These are phyloP conservation scores for Dovyalis caffra DNA, from an alignment of 345 rosid genomes.

Conservation along the genomic window DNA sequence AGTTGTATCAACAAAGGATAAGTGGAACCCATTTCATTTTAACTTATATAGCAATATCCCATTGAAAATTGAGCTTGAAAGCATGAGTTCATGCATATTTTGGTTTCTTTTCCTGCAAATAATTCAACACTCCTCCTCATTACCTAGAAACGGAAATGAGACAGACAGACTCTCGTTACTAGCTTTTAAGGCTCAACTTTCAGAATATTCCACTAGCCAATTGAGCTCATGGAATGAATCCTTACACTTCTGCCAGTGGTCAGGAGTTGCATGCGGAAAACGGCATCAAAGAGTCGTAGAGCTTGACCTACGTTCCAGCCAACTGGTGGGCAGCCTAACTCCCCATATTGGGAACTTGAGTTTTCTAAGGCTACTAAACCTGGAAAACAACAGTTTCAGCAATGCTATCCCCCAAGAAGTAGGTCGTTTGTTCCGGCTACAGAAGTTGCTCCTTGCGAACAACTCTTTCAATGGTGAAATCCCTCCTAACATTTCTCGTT, in stretches of 20 bases:
- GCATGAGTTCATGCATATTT: not conserved
- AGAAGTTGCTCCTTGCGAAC: not conserved
- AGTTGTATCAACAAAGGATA: not conserved
- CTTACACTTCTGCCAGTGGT: conserved; percentile 4
- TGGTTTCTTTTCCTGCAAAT: not conserved
- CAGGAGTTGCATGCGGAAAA: conserved; percentile 1
- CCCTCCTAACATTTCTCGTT: conserved; percentile 21
- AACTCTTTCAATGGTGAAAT: conserved; percentile 9
- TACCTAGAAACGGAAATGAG: not conserved
- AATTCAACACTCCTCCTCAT: not conserved
- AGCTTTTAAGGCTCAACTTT: not conserved
- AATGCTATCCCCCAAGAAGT: conserved; percentile 13
- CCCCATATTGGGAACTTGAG: conserved; percentile 12
- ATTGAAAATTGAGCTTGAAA: not conserved
- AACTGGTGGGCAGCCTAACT: conserved; percentile 3
- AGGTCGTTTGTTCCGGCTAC: conserved; percentile 7
- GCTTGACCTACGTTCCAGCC: not conserved
- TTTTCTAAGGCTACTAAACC: conserved; percentile 3
- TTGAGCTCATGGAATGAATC: conserved; percentile 17
- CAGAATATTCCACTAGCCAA: not conserved
- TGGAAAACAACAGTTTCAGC: conserved; percentile 9
- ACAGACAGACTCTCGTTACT: not conserved
- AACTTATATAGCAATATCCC: not conserved
- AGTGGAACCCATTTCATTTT: too few species aligned
- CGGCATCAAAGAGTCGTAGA: not conserved